Conservation (phyloP, 2,329 filamentous ascomycete species). For the Colletotrichum tamarilloi region DNA sequence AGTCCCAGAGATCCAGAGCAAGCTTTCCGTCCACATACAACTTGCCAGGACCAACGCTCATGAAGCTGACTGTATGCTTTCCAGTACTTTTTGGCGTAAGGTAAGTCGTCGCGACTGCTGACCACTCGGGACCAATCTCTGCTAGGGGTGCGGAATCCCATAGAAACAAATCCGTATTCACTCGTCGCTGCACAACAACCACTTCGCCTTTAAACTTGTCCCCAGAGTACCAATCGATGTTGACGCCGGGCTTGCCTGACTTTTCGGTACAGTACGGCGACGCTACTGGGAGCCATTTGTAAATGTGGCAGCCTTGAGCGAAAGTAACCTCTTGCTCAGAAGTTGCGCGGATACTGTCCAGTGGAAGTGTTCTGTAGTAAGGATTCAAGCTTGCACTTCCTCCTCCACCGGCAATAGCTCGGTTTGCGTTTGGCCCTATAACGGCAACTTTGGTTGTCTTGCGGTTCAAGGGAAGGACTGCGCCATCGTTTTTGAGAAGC, state of each 20-base stretch:
- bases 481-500: slow-evolving; percentile 71
- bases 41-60: slow-evolving; percentile 73
- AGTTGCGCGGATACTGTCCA: slow-evolving; percentile 69
- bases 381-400: slow-evolving; percentile 76
- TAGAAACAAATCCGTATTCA: slow-evolving; percentile 75
- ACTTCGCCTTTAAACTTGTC: slow-evolving; percentile 71
- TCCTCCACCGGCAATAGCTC: slow-evolving; percentile 74
- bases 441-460: slow-evolving; percentile 70
- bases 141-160: slow-evolving; percentile 75
- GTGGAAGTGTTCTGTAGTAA: slow-evolving; percentile 74
- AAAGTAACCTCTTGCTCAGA: slow-evolving; percentile 68
- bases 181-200: slow-evolving; percentile 66
- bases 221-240: slow-evolving; percentile 72
- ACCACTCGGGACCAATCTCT: slow-evolving; percentile 72
- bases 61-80: slow-evolving; percentile 74
- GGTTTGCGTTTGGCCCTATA: slow-evolving; percentile 75
- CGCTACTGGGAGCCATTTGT: slow-evolving; percentile 74
- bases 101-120: slow-evolving; percentile 69
- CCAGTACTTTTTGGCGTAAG: slow-evolving; percentile 69
- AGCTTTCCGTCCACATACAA: slow-evolving; percentile 70
- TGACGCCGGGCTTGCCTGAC: slow-evolving; percentile 69
- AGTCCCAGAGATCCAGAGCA: slow-evolving; percentile 74
- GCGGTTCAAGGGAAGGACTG: slow-evolving; percentile 67
- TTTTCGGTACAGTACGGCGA: slow-evolving; percentile 68
- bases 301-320: slow-evolving; percentile 70